phyloP scores from a whole-genome alignment of 257 asterid genomes.

The Scutellaria galericulata region DNA sequence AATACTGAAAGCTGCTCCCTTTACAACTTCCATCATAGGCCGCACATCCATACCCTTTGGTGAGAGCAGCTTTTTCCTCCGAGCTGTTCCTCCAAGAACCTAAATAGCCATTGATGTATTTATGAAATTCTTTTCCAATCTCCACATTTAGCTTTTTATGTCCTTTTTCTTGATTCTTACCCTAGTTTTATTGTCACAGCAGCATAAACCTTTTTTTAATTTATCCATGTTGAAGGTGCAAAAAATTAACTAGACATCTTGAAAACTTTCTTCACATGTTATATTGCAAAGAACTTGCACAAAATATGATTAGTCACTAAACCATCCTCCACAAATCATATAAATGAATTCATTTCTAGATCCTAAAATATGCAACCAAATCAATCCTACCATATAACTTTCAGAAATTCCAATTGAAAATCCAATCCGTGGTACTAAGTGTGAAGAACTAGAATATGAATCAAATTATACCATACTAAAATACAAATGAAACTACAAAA shows the following conservation, averaged over 20 bases:
- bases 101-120: slow-evolving; percentile 40
- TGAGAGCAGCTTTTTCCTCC: slow-evolving; percentile 91
- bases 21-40: slow-evolving; percentile 99
- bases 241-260: background rate
- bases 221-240: slow-evolving; percentile 1
- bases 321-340: slow-evolving; percentile 1
- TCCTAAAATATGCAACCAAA: background rate
- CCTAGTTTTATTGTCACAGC: background rate
- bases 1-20: slow-evolving; percentile 90
- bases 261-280: too few species aligned
- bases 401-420: background rate
- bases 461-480: slow-evolving; percentile 4
- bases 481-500: slow-evolving; percentile 14
- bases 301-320: background rate
- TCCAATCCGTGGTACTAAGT: background rate
- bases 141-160: background rate
- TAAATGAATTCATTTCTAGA: slow-evolving; percentile 4
- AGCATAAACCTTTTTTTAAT: background rate
- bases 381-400: background rate
- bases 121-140: background rate
- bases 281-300: too few species aligned
- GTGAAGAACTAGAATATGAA: background rate
- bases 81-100: slow-evolving; percentile 95
- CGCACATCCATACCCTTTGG: slow-evolving; percentile 97
- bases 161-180: background rate